Evolutionary conservation across 202 grass and related monocot species (phyloP).

Genomic region (Miscanthus sacchariflorus): DNA sequence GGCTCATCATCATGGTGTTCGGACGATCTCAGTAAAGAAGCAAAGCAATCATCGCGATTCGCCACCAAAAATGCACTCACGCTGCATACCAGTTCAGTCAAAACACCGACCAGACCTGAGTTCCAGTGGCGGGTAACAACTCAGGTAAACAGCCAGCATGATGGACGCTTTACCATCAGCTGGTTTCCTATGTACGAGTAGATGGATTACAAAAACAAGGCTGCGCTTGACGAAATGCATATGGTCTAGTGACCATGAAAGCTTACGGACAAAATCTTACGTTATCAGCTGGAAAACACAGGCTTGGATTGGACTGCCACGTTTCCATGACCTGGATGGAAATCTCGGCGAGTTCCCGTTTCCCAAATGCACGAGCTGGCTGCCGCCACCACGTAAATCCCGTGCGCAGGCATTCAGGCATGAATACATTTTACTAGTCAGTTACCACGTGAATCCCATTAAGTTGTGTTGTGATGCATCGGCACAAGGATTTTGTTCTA

Average conservation of each 20-base stretch:
- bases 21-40: neutral
- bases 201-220: neutral
- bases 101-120: conserved; percentile 29
- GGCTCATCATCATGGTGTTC: neutral
- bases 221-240: neutral
- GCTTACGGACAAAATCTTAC: conserved; percentile 32
- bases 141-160: neutral
- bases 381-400: conserved; percentile 10
- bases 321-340: neutral
- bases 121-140: conserved; percentile 32
- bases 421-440: neutral
- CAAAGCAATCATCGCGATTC: conserved; percentile 1
- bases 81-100: conserved; percentile 50
- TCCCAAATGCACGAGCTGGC: neutral
- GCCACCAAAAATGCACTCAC: conserved; percentile 48
- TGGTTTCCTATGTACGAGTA: neutral
- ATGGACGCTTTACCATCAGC: neutral
- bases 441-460: neutral
- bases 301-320: neutral
- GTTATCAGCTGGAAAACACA: neutral
- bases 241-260: neutral
- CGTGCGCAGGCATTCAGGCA: neutral
- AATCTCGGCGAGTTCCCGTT: neutral
- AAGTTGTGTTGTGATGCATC: neutral
- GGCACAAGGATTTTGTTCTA: neutral